Conservation (phyloP, 169 alveolate species). For the Plasmodium gonderi region DNA sequence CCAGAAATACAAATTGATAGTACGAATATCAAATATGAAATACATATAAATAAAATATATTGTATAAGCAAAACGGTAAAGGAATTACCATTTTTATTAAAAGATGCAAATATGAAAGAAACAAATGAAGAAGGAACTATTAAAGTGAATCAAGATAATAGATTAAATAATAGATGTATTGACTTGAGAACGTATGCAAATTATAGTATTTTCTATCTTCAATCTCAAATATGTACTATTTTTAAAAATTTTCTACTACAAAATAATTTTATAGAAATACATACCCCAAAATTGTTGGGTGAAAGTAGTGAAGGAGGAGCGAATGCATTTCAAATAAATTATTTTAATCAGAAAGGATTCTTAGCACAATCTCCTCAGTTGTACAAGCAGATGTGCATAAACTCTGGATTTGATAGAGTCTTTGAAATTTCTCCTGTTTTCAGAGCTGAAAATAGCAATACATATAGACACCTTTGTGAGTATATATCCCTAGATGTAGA, state of each 20-base stretch:
- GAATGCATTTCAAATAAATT: constrained; percentile 94
- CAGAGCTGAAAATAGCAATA: constrained; percentile 99
- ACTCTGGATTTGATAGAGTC: constrained; percentile 97
- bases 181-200: constrained; percentile 96
- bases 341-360: constrained; percentile 90
- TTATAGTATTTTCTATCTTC: constrained; percentile 94
- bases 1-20: constrained; percentile 93
- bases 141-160: constrained; percentile 95
- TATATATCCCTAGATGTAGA: constrained; percentile 98
- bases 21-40: constrained; percentile 93
- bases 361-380: constrained; percentile 99
- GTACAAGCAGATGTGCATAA: constrained; percentile 98
- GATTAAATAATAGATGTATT: constrained; percentile 96
- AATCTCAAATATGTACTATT: constrained; percentile 94
- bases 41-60: constrained; percentile 89
- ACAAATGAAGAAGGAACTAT: constrained; percentile 88
- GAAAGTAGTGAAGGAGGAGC: constrained; percentile 99
- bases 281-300: constrained; percentile 98
- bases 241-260: constrained; percentile 93
- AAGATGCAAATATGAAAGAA: constrained; percentile 95
- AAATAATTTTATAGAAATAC: constrained; percentile 96
- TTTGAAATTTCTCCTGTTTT: constrained; percentile 99
- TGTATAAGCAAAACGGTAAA: constrained; percentile 87
- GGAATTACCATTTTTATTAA: constrained; percentile 96
- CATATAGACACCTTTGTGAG: constrained; percentile 99